These are phyloP conservation scores for Aspergillus nidulans DNA, from an alignment of 495 filamentous ascomycete species.

Conservation along the genomic window DNA sequence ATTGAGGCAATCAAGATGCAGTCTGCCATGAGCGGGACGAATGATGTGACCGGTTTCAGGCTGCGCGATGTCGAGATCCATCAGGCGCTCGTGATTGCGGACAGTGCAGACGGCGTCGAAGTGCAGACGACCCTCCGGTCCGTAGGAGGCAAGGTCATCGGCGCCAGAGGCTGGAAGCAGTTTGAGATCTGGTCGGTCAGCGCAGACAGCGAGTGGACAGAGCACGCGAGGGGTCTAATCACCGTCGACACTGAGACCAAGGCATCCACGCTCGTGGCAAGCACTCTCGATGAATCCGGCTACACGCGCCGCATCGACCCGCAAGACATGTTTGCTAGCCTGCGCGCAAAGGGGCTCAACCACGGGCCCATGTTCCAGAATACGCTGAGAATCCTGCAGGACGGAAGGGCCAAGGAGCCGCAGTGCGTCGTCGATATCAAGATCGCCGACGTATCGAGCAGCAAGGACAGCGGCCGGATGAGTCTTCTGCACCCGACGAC, in stretches of 20 bases:
- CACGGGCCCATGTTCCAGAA: constrained; percentile 5
- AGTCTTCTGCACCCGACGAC: constrained; percentile 9
- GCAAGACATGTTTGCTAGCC: background rate
- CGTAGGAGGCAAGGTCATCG: background rate
- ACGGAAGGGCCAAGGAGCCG: no score
- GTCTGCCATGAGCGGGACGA: no score
- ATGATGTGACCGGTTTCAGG: background rate
- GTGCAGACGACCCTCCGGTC: background rate
- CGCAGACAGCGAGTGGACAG: background rate
- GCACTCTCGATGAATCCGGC: no score
- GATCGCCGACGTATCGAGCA: no score
- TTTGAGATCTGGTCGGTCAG: background rate
- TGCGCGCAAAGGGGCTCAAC: background rate
- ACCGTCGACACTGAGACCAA: background rate
- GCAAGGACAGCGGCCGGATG: no score
- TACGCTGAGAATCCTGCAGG: no score
- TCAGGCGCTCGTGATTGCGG: background rate
- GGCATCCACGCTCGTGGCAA: no score
- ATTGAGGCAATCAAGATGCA: constrained; percentile 41
- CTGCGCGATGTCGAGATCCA: background rate
- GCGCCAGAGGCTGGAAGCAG: background rate
- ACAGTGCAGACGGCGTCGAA: background rate
- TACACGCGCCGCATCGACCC: background rate
- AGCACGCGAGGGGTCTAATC: background rate
- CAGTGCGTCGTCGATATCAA: no score